Percentiles rank a stretch among this genome's conserved stretches.
phyloP scores from a whole-genome alignment of 371 early-diverging fungal genomes.

The Mortierella sp. region DNA sequence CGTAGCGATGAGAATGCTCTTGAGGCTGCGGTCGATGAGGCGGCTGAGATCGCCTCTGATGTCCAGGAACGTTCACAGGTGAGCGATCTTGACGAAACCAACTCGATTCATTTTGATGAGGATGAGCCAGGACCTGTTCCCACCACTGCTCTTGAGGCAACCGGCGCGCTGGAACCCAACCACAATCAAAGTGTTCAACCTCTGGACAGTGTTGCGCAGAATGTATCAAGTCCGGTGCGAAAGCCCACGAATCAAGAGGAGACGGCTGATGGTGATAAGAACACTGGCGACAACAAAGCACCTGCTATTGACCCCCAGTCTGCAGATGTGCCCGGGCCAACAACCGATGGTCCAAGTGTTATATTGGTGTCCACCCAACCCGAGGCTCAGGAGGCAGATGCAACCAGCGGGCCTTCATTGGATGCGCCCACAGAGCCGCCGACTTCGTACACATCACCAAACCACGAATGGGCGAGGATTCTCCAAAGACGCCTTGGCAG shows the following conservation, averaged over 20 bases:
- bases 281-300: neutral
- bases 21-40: constrained; percentile 6
- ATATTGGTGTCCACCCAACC: no score
- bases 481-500: constrained; percentile 43
- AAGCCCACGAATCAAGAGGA: neutral
- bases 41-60: constrained; percentile 41
- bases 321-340: neutral
- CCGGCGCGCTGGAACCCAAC: neutral
- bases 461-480: constrained; percentile 49
- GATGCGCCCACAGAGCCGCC: constrained; percentile 11
- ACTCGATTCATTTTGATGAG: constrained; percentile 13
- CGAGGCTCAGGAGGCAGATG: no score
- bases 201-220: neutral
- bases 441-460: constrained; percentile 45
- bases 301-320: neutral
- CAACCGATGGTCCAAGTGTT: neutral
- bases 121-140: neutral
- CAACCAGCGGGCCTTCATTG: neutral
- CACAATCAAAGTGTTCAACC: neutral
- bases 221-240: neutral
- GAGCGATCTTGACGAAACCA: constrained; percentile 10
- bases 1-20: neutral
- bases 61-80: constrained; percentile 44
- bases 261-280: neutral
- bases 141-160: constrained; percentile 1